Conservation (phyloP, 192 early-diverging fungal species). For the Cladochytrium replicatum region DNA sequence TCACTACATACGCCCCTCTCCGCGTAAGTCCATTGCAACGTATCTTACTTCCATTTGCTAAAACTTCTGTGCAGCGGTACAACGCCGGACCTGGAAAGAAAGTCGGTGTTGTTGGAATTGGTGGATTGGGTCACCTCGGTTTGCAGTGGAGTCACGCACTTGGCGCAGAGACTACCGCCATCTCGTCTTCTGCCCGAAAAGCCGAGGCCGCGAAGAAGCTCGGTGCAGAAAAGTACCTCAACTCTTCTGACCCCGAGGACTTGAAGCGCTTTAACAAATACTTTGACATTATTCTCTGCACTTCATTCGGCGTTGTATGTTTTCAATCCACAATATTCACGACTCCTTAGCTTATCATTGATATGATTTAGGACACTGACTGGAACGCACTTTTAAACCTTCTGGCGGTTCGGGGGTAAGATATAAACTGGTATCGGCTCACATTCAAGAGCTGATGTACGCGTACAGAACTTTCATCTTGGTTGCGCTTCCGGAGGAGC, state of each 20-base stretch:
- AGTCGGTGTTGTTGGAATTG: constrained; percentile 60
- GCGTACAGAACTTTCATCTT: constrained; percentile 52
- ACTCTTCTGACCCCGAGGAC: constrained; percentile 9
- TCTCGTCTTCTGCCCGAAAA: constrained; percentile 7
- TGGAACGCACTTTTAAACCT: constrained; percentile 3
- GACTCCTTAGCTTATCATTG: too few relatives aligned
- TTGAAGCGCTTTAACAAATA: constrained; percentile 6
- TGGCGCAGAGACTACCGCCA: constrained; percentile 19
- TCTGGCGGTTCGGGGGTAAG: constrained; percentile 23
- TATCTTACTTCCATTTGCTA: too few relatives aligned
- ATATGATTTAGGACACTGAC: constrained; percentile 4
- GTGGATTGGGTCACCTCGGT: constrained; percentile 54
- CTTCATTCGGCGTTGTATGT: constrained; percentile 12
- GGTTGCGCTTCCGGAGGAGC: constrained; percentile 52
- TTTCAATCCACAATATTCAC: too few relatives aligned
- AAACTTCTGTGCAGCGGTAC: too few relatives aligned
- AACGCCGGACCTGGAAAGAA: constrained; percentile 43
- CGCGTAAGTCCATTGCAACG: too few relatives aligned
- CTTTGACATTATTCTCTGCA: constrained; percentile 21
- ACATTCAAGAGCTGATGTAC: too few relatives aligned
- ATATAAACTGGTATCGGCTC: too few relatives aligned
- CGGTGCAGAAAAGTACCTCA: constrained; percentile 22
- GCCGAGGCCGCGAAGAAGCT: constrained; percentile 6
- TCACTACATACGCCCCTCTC: constrained; percentile 53
- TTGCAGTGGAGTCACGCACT: background rate